A percentile compares a stretch with the other conserved stretches of the same genome.
Evolutionary conservation across 306 rosid genomes (phyloP).

Genomic region (Pachyrhizus erosus): DNA sequence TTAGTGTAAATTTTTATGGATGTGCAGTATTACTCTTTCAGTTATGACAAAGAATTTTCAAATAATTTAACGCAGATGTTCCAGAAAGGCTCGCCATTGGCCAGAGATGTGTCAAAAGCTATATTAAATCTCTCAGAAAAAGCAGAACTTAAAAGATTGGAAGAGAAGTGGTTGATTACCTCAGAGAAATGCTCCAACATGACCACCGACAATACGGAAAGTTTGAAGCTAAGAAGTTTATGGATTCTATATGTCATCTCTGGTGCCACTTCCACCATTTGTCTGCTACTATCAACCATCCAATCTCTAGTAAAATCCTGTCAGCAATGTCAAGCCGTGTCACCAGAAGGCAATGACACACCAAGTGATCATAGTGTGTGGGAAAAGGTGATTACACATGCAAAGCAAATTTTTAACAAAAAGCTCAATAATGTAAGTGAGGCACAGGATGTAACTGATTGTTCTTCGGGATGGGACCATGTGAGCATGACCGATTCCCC

Average conservation of each 20-base stretch:
- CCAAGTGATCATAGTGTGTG: constrained; percentile 28
- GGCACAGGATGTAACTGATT: constrained; percentile 23
- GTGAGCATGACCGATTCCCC: not conserved
- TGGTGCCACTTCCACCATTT: constrained; percentile 58
- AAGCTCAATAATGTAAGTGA: constrained; percentile 26
- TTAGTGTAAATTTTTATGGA: not conserved
- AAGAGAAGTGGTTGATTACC: constrained; percentile 51
- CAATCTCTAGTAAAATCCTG: not conserved
- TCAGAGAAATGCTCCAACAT: constrained; percentile 39
- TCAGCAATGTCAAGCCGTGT: constrained; percentile 3
- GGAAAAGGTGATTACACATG: constrained; percentile 28
- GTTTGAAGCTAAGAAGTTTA: constrained; percentile 59
- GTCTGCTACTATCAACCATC: constrained; percentile 48
- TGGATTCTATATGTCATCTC: constrained; percentile 63
- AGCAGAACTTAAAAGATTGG: constrained; percentile 47
- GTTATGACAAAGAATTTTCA: not conserved
- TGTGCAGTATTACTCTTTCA: not conserved
- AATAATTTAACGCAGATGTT: constrained; percentile 60
- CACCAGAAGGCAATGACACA: constrained; percentile 30
- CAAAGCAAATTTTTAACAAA: constrained; percentile 23
- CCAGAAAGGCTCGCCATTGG: constrained; percentile 76
- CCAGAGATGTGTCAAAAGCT: constrained; percentile 64
- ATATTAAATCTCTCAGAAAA: constrained; percentile 56
- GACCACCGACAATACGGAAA: constrained; percentile 13
- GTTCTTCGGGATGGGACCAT: constrained; percentile 27